A percentile compares a stretch with the other conserved stretches of the same genome.
phyloP scores from a whole-genome alignment of 148 eudicot genomes.

The Rhododendron kiyosumense region DNA sequence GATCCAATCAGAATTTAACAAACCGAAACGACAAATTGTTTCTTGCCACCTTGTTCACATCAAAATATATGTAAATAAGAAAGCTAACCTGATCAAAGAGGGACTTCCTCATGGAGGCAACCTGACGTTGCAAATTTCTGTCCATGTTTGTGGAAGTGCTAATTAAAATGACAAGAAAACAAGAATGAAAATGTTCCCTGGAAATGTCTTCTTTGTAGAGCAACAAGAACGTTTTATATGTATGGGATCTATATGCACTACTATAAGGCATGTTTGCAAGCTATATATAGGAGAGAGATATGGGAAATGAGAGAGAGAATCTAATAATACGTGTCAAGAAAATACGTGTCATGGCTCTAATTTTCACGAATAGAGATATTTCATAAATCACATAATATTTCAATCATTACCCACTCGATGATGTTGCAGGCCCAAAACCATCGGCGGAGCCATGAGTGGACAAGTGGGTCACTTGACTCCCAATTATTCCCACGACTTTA shows the following conservation, averaged over 20 bases:
- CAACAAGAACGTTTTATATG: background rate
- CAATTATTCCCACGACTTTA: background rate
- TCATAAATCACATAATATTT: background rate
- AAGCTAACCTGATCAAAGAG: constrained; percentile 43
- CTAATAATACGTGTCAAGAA: background rate
- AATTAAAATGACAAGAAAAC: background rate
- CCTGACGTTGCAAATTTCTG: constrained; percentile 24
- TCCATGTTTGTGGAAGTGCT: constrained; percentile 20
- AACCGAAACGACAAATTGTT: background rate
- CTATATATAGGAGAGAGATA: background rate
- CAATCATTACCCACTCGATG: background rate
- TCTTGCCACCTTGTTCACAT: constrained; percentile 63
- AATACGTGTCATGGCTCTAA: background rate
- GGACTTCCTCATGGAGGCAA: constrained; percentile 28
- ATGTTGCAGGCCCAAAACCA: background rate
- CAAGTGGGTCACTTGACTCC: background rate
- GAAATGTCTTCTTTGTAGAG: background rate
- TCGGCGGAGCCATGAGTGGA: background rate
- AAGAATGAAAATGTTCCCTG: background rate
- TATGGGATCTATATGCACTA: background rate
- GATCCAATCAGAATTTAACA: too few relatives aligned
- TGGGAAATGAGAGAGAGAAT: background rate
- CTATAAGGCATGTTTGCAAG: background rate
- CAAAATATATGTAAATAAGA: constrained; percentile 1
- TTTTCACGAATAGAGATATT: background rate